phyloP scores from a whole-genome alignment of 2,329 filamentous ascomycete genomes.

The Hypoxylon sp. region DNA sequence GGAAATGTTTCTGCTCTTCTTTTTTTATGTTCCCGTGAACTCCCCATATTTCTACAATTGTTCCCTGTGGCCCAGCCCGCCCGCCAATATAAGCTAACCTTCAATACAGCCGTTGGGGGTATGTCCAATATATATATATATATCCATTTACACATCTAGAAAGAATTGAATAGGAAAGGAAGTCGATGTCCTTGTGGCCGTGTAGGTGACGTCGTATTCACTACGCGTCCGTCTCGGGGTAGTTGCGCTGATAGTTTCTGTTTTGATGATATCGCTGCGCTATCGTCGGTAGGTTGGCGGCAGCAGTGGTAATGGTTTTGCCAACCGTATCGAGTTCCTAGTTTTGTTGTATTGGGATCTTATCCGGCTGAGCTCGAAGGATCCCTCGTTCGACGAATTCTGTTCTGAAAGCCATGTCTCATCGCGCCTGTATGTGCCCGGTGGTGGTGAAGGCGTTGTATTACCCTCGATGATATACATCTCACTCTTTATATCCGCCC shows the following conservation, averaged over 20 bases:
- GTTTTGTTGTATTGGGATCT: slow-evolving; percentile 12
- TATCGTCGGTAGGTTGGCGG: slow-evolving; percentile 15
- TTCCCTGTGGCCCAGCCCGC: slow-evolving; percentile 38
- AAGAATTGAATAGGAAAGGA: slow-evolving; percentile 27
- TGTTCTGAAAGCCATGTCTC: slow-evolving; percentile 47
- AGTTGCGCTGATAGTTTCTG: slow-evolving; percentile 1
- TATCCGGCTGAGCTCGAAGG: slow-evolving; percentile 36
- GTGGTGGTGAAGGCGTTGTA: slow-evolving; percentile 33
- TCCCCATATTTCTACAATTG: slow-evolving; percentile 12
- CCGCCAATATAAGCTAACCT: slow-evolving; percentile 28
- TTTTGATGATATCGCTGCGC: neutral
- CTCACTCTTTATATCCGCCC: slow-evolving; percentile 55
- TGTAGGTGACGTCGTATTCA: slow-evolving; percentile 10
- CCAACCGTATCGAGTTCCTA: slow-evolving; percentile 15
- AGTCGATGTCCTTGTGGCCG: slow-evolving; percentile 15
- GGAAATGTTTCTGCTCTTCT: slow-evolving; percentile 7
- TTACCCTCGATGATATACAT: slow-evolving; percentile 57
- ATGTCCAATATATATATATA: slow-evolving; percentile 39
- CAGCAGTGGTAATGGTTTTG: slow-evolving; percentile 27
- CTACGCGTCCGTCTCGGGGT: slow-evolving; percentile 2
- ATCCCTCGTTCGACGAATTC: slow-evolving; percentile 49
- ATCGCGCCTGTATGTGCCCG: slow-evolving; percentile 26
- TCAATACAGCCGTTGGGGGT: slow-evolving; percentile 29
- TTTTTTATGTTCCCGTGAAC: slow-evolving; percentile 26
- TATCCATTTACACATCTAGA: slow-evolving; percentile 36